Base-by-base conservation (phyloP, 2,329 filamentous ascomycete genomes). In the Talaromyces sp. region DNA sequence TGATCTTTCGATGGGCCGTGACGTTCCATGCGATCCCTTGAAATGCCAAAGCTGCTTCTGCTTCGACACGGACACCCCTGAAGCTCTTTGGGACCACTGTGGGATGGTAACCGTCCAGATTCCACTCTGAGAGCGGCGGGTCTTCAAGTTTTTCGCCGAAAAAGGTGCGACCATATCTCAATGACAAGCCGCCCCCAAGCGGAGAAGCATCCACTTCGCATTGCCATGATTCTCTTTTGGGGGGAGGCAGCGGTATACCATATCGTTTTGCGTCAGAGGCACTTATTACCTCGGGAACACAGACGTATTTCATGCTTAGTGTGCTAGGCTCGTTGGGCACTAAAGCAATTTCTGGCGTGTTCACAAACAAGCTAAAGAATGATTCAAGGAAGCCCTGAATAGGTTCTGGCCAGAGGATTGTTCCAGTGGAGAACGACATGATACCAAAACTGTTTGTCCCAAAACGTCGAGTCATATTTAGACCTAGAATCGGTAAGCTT, bases 61-160 rank as follows among this genome's bases (percentile, higher is more conserved):
- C 56, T 32, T 75, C 73, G 7, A 78, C 55, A 31, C 74, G 69
- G 5, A 78, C 67, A 10, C 71, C 68, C 13, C 73, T 71, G 6
- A 67, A 66, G 49, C 68, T 69, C 19, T 65, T 67, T 52, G 67
- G 66, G 51, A 63, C 64, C 24, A 69, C 65, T 43, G 73, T 63
- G 3, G 73, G 69, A 58, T 71, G 70, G 61, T 78, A 72, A 5
- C 74, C 75, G 50, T 77, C 75, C 6, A 71, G 68, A 56, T 69
- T 77, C 76, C 75, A 78, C 65, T 77, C 74, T 3, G 75, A 75
- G 43, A 67, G 73, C 6, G 69, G 63, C 17, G 66, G 66, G 13
- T 75, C 68, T 52, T 72, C 69, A 3, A 68, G 64, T 4, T 67
- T 70, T 6, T 73, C 70, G 2, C 70, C 72, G 53, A 78, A 78